Evolutionary conservation across 148 eudicot species (phyloP), one percentile per base, ranked within the genome.

Genomic region (Spergularia bocconei): DNA sequence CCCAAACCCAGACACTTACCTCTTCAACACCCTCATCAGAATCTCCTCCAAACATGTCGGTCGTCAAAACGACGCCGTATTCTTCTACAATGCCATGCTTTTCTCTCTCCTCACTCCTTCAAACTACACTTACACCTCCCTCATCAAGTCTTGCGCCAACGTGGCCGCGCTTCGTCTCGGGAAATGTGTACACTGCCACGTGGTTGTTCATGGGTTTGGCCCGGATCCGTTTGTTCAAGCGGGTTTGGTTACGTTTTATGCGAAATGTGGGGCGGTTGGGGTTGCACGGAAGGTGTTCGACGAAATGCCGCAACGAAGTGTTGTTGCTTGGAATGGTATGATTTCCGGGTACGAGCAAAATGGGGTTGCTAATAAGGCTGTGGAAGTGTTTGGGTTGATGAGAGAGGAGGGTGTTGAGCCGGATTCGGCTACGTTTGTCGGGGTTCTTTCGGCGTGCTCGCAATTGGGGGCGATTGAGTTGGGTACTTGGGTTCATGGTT

Each of bases 271-370:
- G 3, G 70, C 78, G 63, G 41, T 87, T 71, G 41, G 70, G 20
- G 54, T 63, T 72, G 92, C 88, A 5, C 78, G 86, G 62, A 87
- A 71, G 77, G 78, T 87, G 84, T 89, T 89, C 25, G 90, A 87
- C 75, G 67, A 65, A 85, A 89, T 89, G 92, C 82, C 85, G 48
- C 50, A 65, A 6, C 84, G 85, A 72, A 83, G 79, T 21, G 67
- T 85, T 36, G 73, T 89, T 47, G 88, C 92, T 9, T 89, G 92
- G 92, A 89, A 89, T 61, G 82, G 85, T 7, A 83, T 89, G 90
- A 79, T 89, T 16, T 84, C 90, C 0, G 92, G 92, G 74, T 89
- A 84, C 5, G 92, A 83, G 82, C 92, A 87, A 36, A 87, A 85
- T 76, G 92, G 92, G 72, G 50, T 74, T 52, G 77, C 82, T 67